Conservation (phyloP, 129 eudicot genomes). For the Saussurea involucrata region DNA sequence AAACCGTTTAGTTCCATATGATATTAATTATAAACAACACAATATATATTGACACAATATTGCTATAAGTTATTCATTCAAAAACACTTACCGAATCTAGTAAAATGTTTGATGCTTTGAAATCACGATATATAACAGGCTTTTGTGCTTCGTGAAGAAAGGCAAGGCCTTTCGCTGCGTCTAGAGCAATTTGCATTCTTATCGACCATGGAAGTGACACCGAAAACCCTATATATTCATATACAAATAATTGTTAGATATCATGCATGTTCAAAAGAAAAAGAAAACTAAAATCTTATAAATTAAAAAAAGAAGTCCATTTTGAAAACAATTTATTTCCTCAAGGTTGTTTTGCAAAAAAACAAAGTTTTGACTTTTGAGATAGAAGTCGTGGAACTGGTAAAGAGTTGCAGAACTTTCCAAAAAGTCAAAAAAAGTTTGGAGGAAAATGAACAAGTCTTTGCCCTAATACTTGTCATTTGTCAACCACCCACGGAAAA, state of each 20-base stretch:
- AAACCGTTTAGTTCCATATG: not conserved
- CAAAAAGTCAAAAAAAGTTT: slow-evolving; percentile 30
- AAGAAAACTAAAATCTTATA: not conserved
- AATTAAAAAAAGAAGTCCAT: not conserved
- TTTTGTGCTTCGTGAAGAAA: slow-evolving; percentile 76
- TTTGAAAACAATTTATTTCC: not conserved
- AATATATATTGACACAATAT: not conserved
- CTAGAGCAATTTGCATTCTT: slow-evolving; percentile 72
- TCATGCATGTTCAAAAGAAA: not conserved
- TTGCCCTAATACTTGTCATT: slow-evolving; percentile 11
- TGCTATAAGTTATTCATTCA: not conserved
- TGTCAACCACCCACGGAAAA: slow-evolving; percentile 32
- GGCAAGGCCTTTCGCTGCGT: slow-evolving; percentile 80
- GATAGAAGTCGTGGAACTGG: slow-evolving; percentile 21
- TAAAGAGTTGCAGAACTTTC: slow-evolving; percentile 1
- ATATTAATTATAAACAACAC: not conserved
- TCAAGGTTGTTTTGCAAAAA: not conserved
- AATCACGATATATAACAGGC: slow-evolving; percentile 77
- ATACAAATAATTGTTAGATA: not conserved
- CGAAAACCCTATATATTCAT: slow-evolving; percentile 48
- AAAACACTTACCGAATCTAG: slow-evolving; percentile 56
- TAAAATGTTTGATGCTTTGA: slow-evolving; percentile 78
- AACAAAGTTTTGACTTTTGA: slow-evolving; percentile 21
- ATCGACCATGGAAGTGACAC: slow-evolving; percentile 80
- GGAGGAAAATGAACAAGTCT: slow-evolving; percentile 23